A percentile compares a stretch with the other conserved stretches of the same genome.
These are phyloP conservation scores for Epichloe festucae DNA, from an alignment of 2,329 filamentous ascomycete genomes.

Conservation along the genomic window DNA sequence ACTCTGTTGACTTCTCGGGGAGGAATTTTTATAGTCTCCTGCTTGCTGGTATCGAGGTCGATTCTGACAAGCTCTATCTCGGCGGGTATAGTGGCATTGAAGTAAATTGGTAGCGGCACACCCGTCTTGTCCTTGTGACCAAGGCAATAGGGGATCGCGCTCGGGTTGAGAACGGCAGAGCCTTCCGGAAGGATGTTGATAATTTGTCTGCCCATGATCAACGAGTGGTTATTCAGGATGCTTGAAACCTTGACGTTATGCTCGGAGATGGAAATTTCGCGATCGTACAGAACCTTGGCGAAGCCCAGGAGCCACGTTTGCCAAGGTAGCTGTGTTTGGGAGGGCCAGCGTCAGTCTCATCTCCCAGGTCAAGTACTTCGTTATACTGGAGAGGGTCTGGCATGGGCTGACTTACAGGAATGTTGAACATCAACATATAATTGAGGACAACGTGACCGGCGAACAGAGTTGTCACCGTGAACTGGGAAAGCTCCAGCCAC, in stretches of 20 bases:
- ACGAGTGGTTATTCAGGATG: conserved; percentile 80
- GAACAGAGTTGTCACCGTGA: conserved; percentile 58
- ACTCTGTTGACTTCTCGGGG: conserved; percentile 63
- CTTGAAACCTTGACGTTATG: conserved; percentile 76
- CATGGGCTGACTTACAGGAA: conserved; percentile 45
- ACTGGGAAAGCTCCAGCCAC: conserved; percentile 85
- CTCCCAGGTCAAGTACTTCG: neutral
- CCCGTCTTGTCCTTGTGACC: conserved; percentile 46
- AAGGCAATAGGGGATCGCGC: conserved; percentile 70
- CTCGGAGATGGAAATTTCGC: conserved; percentile 88
- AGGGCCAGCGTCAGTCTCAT: neutral
- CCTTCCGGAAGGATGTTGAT: conserved; percentile 97
- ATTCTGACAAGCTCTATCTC: conserved; percentile 79
- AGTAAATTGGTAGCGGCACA: conserved; percentile 66
- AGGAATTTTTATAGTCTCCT: conserved; percentile 67
- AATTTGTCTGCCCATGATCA: conserved; percentile 93
- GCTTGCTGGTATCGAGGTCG: conserved; percentile 67
- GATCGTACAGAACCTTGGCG: conserved; percentile 75
- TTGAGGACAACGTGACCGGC: conserved; percentile 59
- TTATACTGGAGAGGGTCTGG: neutral
- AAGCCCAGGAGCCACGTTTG: conserved; percentile 60
- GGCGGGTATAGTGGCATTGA: conserved; percentile 86
- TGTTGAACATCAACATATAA: conserved; percentile 84
- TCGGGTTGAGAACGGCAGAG: conserved; percentile 79
- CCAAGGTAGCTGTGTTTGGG: conserved; percentile 48